phyloP scores from a whole-genome alignment of 768 basidiomycete species.

The Nidularia sp. region DNA sequence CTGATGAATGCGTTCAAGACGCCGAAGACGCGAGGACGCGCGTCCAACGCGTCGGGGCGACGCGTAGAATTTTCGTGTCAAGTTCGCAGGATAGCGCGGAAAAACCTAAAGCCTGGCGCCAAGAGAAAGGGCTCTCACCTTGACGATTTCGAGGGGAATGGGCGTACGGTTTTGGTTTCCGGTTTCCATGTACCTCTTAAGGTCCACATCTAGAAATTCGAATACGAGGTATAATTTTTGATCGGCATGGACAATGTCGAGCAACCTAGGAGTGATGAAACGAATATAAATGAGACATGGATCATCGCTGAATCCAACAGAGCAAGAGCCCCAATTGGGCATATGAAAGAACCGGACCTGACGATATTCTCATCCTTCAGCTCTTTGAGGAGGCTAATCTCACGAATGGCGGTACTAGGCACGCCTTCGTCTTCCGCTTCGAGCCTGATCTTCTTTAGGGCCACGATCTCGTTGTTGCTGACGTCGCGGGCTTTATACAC shows the following conservation, averaged over 20 bases:
- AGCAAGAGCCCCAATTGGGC: neutral
- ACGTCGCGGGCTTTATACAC: constrained; percentile 95
- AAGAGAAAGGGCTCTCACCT: constrained; percentile 49
- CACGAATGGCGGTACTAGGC: constrained; percentile 95
- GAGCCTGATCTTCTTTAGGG: constrained; percentile 96
- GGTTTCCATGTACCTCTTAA: constrained; percentile 96
- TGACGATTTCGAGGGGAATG: constrained; percentile 69
- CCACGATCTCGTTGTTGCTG: constrained; percentile 78
- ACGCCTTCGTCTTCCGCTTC: constrained; percentile 99
- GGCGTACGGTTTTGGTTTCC: constrained; percentile 70
- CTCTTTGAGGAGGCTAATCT: constrained; percentile 96
- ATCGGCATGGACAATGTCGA: constrained; percentile 96
- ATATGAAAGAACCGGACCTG: constrained; percentile 43
- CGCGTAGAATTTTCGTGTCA: constrained; percentile 10
- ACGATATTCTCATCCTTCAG: constrained; percentile 96
- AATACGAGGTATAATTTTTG: constrained; percentile 97
- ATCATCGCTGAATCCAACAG: too few relatives aligned
- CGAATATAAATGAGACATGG: neutral
- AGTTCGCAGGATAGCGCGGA: neutral
- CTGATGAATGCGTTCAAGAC: neutral
- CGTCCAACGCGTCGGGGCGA: constrained; percentile 17
- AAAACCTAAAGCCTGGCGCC: constrained; percentile 4
- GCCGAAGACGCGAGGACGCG: constrained; percentile 6
- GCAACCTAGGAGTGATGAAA: constrained; percentile 49
- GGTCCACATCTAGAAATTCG: constrained; percentile 94